phyloP scores from a whole-genome alignment of 148 eudicot genomes.

The Amaranthus hypochondriacus region DNA sequence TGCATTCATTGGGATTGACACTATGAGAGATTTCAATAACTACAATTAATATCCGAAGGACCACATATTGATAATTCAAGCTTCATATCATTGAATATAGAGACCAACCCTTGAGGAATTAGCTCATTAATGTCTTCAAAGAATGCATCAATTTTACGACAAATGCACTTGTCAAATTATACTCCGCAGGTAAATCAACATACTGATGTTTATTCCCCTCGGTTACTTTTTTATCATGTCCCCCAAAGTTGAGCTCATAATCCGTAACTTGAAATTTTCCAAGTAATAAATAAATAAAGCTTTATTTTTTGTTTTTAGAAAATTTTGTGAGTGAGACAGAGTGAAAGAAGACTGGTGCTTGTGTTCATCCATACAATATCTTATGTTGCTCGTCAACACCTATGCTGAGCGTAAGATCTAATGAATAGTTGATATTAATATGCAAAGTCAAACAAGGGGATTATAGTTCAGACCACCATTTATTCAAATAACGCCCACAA shows the following conservation, averaged over 20 bases:
- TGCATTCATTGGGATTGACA: not conserved
- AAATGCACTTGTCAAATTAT: constrained; percentile 94
- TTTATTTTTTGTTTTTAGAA: not conserved
- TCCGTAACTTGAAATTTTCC: constrained; percentile 68
- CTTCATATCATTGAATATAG: constrained; percentile 92
- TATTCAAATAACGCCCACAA: not conserved
- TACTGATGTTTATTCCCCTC: constrained; percentile 96
- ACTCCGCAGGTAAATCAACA: constrained; percentile 92
- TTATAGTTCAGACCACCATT: no score
- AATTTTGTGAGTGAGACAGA: not conserved
- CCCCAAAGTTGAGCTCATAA: constrained; percentile 84
- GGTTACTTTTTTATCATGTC: constrained; percentile 85
- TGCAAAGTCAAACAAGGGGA: constrained; percentile 32
- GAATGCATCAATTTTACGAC: constrained; percentile 96
- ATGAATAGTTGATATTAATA: constrained; percentile 83
- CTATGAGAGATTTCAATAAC: constrained; percentile 24
- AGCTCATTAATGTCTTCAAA: constrained; percentile 89
- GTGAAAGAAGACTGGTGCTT: constrained; percentile 37
- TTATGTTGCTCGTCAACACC: constrained; percentile 98
- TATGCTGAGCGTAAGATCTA: constrained; percentile 90
- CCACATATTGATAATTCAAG: constrained; percentile 90
- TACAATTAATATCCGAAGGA: constrained; percentile 93
- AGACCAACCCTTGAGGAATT: constrained; percentile 68
- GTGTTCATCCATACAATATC: constrained; percentile 70
- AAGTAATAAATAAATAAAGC: not conserved